Evolutionary conservation across 2,329 filamentous ascomycete genomes (phyloP).

Genomic region (Tolypocladium cylindrosporum): DNA sequence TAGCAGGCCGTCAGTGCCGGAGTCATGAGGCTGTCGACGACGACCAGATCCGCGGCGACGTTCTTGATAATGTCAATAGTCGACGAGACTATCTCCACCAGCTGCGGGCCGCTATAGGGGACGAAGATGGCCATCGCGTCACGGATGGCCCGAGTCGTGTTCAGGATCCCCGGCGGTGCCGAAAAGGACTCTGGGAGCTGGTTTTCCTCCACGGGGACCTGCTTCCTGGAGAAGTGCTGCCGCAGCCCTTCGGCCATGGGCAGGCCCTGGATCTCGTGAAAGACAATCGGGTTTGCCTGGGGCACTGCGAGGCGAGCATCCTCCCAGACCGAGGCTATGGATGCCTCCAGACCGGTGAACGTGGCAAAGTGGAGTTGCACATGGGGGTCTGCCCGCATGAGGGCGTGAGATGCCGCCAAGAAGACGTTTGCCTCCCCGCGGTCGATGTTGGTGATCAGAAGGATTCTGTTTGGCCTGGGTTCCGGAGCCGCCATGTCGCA

Average conservation of each 20-base stretch:
- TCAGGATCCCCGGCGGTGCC: conserved; percentile 6
- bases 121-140: conserved; percentile 17
- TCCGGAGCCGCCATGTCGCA: neutral
- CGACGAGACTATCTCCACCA: conserved; percentile 27
- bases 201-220: neutral
- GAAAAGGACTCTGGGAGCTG: conserved; percentile 3
- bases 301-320: conserved; percentile 1
- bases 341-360: conserved; percentile 21
- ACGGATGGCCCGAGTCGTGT: conserved; percentile 18
- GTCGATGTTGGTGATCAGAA: conserved; percentile 35
- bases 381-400: conserved; percentile 20
- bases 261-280: conserved; percentile 15
- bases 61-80: conserved; percentile 25
- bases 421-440: conserved; percentile 36
- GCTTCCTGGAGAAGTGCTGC: neutral
- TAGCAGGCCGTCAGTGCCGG: conserved; percentile 32
- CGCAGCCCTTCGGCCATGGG: conserved; percentile 5
- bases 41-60: conserved; percentile 27
- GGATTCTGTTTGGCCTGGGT: conserved; percentile 10
- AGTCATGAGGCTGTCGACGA: conserved; percentile 32
- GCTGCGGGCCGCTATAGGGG: conserved; percentile 20
- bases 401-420: conserved; percentile 29
- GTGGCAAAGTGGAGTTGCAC: conserved; percentile 35
- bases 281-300: conserved; percentile 11
- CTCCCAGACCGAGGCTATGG: conserved; percentile 5